Evolutionary conservation across 176 grass and related monocot genomes (phyloP).

Genomic region (Carex scoparia): DNA sequence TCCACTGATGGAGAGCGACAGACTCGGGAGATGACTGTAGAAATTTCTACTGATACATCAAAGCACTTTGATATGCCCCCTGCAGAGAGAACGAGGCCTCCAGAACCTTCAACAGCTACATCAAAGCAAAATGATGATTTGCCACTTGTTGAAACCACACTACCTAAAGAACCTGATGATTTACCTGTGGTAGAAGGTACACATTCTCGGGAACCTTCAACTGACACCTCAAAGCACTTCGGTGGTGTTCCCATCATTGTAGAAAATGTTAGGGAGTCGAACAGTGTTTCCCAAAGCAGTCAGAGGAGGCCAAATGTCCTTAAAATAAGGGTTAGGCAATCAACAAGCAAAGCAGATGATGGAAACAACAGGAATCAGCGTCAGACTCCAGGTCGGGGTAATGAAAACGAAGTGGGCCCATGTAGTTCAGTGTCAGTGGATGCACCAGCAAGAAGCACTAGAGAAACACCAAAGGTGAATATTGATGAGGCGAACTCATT

Average conservation of each 20-base stretch:
- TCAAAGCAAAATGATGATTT: slow-evolving; percentile 6
- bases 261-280: slow-evolving; percentile 63
- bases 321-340: slow-evolving; percentile 82
- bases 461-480: slow-evolving; percentile 50
- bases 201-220: slow-evolving; percentile 58
- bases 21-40: background rate
- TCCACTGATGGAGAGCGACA: slow-evolving; percentile 13
- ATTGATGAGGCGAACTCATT: slow-evolving; percentile 64
- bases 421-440: slow-evolving; percentile 96
- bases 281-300: slow-evolving; percentile 84
- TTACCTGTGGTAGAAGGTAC: slow-evolving; percentile 19
- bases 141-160: background rate
- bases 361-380: slow-evolving; percentile 43
- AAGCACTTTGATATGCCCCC: slow-evolving; percentile 2
- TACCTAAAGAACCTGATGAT: slow-evolving; percentile 21
- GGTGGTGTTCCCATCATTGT: slow-evolving; percentile 45
- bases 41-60: slow-evolving; percentile 17
- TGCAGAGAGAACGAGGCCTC: background rate
- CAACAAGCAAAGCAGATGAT: slow-evolving; percentile 80
- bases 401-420: slow-evolving; percentile 65
- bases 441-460: slow-evolving; percentile 56
- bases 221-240: slow-evolving; percentile 49
- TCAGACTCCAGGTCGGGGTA: slow-evolving; percentile 42
- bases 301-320: slow-evolving; percentile 70
- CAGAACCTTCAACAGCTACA: slow-evolving; percentile 11